Evolutionary conservation across 1,139 yeast genomes (phyloP), one percentile per base, ranked within the genome.

Genomic region (Yamadazyma dendronema): DNA sequence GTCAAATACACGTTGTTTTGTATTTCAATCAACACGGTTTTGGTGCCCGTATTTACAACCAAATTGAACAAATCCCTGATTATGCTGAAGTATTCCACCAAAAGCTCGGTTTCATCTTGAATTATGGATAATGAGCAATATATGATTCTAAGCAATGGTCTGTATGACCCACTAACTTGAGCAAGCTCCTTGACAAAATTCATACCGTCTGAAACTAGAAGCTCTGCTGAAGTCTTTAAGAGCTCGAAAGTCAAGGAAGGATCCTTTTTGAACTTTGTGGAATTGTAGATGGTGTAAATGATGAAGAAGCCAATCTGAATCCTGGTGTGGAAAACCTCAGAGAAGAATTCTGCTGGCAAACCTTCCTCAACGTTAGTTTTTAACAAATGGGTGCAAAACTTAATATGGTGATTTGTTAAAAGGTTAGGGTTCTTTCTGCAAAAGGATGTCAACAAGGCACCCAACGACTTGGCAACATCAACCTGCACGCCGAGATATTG

Each of bases 301-400:
- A 87, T 67, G 51, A 76, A 81, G 53, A 88, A 88, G 1, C 87
- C 76, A 40, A 86, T 60, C 48, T 86, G 90, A 31, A 81, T 65
- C 35, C 95, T 72, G 36, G 77, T 86, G 36, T 73, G 70, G 48
- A 72, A 80, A 1, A 84, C 66, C 16, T 72, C 74, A 5, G 64
- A 61, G 49, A 80, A 75, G 8, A 72, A 39, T 1, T 72, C 68
- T 1, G 74, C 62, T 3, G 77, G 72, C 4, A 70, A 60, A 3
- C 84, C 85, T 46, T 77, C 81, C 2, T 68, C 61, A 28, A 74
- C 65, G 43, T 79, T 78, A 11, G 73, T 64, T 37, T 67, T 66
- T 34, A 88, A 60, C 22, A 86, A 64, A 26, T 69, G 64, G 10
- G 72, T 57, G 2, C 79, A 70, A 38, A 79, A 63, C 17, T 59